Evolutionary conservation across 225 moss, liverwort and hornwort species (phyloP).

Genomic region (Bryoerythrophyllum caledonicum): DNA sequence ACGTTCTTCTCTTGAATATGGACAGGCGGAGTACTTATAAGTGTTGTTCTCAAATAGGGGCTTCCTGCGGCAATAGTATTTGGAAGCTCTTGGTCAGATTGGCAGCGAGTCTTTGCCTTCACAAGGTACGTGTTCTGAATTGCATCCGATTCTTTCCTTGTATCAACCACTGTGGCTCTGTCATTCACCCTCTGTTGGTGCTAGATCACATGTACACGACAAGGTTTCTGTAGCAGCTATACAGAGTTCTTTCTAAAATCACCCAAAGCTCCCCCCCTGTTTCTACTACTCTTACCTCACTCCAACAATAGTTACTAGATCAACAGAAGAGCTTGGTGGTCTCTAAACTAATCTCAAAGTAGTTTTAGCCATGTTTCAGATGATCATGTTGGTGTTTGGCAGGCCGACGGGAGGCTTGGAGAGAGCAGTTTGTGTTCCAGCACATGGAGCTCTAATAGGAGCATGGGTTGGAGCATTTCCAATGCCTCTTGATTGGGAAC

Average conservation of each 20-base stretch:
- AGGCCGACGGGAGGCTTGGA: slow-evolving; percentile 84
- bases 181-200: background rate
- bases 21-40: slow-evolving; percentile 19
- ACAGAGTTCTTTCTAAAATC: background rate
- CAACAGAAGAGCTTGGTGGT: too few species aligned
- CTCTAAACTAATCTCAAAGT: too few species aligned
- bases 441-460: slow-evolving; percentile 86
- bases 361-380: background rate
- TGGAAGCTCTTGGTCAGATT: slow-evolving; percentile 72
- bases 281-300: too few species aligned
- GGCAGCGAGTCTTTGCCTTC: slow-evolving; percentile 82
- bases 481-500: slow-evolving; percentile 98
- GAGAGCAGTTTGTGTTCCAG: slow-evolving; percentile 83
- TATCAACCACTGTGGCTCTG: background rate
- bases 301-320: too few species aligned
- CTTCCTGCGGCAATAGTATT: slow-evolving; percentile 76
- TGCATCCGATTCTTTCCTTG: background rate
- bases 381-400: slow-evolving; percentile 8
- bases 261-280: too few species aligned
- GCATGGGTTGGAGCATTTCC: slow-evolving; percentile 98
- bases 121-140: slow-evolving; percentile 51
- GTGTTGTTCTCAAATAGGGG: slow-evolving; percentile 44
- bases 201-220: background rate
- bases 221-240: background rate
- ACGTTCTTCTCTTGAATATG: background rate